A percentile compares a stretch with the other conserved stretches of the same genome.
These are phyloP conservation scores for Fomitopsis betulina DNA, from an alignment of 1,284 basidiomycete genomes.

Conservation along the genomic window DNA sequence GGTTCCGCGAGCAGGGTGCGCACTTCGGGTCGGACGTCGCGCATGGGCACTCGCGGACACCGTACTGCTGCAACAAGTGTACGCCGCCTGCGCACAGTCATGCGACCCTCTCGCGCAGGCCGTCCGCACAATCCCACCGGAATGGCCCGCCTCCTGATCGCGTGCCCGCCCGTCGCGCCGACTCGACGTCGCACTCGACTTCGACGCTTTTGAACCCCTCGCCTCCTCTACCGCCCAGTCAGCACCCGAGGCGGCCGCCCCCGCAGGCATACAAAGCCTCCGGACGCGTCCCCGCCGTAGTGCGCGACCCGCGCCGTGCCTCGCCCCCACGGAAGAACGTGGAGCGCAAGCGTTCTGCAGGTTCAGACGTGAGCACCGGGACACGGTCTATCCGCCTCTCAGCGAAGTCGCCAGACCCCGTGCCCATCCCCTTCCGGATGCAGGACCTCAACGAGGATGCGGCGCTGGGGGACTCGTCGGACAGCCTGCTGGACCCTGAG, in stretches of 20 bases:
- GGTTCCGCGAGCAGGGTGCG: slow-evolving; percentile 46
- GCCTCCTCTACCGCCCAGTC: slow-evolving; percentile 7
- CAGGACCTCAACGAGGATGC: slow-evolving; percentile 12
- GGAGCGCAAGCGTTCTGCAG: slow-evolving; percentile 3
- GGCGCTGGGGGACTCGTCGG: slow-evolving; percentile 12
- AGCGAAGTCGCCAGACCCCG: slow-evolving; percentile 30
- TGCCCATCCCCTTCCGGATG: slow-evolving; percentile 31
- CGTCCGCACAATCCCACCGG: not conserved
- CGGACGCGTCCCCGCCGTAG: slow-evolving; percentile 11
- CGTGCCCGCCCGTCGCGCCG: slow-evolving; percentile 13
- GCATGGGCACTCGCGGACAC: slow-evolving; percentile 11
- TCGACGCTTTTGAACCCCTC: slow-evolving; percentile 6
- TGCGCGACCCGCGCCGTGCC: slow-evolving; percentile 1
- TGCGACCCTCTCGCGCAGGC: not conserved
- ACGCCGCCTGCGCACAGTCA: not conserved
- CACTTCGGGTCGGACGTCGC: slow-evolving; percentile 17
- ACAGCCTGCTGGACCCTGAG: slow-evolving; percentile 7
- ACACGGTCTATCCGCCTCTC: slow-evolving; percentile 17
- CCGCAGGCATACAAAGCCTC: slow-evolving; percentile 1
- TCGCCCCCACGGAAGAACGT: slow-evolving; percentile 1
- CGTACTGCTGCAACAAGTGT: slow-evolving; percentile 24
- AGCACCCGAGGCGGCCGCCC: not conserved
- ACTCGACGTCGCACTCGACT: slow-evolving; percentile 8
- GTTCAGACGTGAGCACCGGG: slow-evolving; percentile 1
- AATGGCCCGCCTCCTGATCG: slow-evolving; percentile 9